Evolutionary conservation across 768 basidiomycete genomes (phyloP), one percentile per base, ranked within the genome.

Genomic region (Kwoniella dejecticola): DNA sequence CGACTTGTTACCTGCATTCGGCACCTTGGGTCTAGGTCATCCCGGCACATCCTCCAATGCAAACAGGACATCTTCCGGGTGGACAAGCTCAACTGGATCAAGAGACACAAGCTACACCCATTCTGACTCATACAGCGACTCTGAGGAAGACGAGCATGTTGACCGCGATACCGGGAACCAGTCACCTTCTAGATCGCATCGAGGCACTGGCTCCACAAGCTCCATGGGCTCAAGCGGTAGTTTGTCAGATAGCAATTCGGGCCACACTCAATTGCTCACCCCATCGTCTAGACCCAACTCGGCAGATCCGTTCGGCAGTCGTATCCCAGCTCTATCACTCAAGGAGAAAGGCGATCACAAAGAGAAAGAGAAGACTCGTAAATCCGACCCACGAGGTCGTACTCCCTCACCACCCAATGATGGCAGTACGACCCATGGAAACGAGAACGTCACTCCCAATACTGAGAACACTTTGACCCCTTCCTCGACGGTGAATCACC

Each of bases 251-350:
- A 57, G 58, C 21, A 67, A 70, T 45, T 71, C 71, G 38, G 67
- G 64, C 36, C 58, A 56, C 24, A 65, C 68, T 31, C 71, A 72
- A 27, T 64, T 71, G 4, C 62, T 76, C 27, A 73, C 74, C 5
- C 74, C 74, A 26, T 67, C 45, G 24, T 63, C 68, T 12, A 50
- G 74, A 52, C 69, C 74, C 19, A 63, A 68, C 17, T 69, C 71
- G 6, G 69, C 68, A 3, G 71, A 76, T 42, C 66, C 68, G 12
- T 75, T 71, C 52, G 26, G 30, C 10, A 57, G 55, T 19, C 53
- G 62, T 21, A 4, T 53, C 13, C 27, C 40, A 2, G 46, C 55
- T 29, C 29, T 63, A 13, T 24, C 55, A 17, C 36, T 41, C 23
- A 53, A 49, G 8, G 52, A 23, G n/a, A n/a, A n/a, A n/a, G n/a